Conservation (phyloP, 331 rosid genomes). For the Ulmus americana region DNA sequence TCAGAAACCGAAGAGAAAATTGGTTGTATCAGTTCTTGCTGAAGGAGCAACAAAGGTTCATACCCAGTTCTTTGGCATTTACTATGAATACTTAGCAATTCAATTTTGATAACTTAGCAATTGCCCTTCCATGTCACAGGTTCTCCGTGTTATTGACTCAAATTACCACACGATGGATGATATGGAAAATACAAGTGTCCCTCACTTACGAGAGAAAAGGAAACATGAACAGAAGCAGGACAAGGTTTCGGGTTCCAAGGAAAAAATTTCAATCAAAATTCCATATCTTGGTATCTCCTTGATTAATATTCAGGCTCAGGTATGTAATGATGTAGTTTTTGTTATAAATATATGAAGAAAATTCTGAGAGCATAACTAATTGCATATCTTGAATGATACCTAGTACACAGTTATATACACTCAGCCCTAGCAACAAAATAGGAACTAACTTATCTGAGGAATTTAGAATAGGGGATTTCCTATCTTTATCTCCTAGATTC, state of each 20-base stretch:
- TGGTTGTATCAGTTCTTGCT: conserved; percentile 72
- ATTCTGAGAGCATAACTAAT: too few species aligned
- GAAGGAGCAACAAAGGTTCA: conserved; percentile 95
- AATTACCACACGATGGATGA: conserved; percentile 53
- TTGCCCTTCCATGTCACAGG: conserved; percentile 40
- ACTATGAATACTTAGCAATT: conserved; percentile 1
- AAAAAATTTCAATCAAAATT: conserved; percentile 59
- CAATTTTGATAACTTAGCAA: conserved; percentile 6
- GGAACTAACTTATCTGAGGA: too few species aligned
- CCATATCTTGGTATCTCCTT: conserved; percentile 74
- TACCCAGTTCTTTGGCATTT: conserved; percentile 16
- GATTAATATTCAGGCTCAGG: conserved; percentile 71
- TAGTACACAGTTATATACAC: too few species aligned
- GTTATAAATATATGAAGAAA: too few species aligned
- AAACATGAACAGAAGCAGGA: conserved; percentile 47
- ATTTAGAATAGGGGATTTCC: too few species aligned
- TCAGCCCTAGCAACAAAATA: too few species aligned
- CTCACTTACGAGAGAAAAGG: conserved; percentile 39
- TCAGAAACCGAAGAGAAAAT: conserved; percentile 83
- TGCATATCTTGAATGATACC: too few species aligned
- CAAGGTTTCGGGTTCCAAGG: conserved; percentile 50
- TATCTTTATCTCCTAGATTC: too few species aligned
- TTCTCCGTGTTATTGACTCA: conserved; percentile 71
- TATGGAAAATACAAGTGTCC: conserved; percentile 35
- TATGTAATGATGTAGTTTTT: conserved; percentile 25